Conservation (phyloP, 495 filamentous ascomycete species). For the Aspergillus indologenus region DNA sequence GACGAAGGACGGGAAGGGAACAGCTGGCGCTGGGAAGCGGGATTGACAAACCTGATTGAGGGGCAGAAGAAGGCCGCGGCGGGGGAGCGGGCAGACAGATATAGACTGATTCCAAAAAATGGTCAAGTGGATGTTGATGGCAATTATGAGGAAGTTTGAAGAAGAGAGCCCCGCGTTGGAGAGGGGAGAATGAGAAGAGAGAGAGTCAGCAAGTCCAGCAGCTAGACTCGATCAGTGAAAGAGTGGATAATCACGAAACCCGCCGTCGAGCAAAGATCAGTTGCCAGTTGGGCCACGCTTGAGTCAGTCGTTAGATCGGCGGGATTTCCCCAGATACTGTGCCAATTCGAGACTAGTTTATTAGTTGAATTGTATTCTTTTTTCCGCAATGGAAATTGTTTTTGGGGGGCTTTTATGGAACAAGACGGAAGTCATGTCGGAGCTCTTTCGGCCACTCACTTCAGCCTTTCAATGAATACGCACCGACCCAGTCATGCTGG, state of each 20-base stretch:
- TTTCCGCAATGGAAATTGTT: neutral
- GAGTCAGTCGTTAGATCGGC: constrained; percentile 5
- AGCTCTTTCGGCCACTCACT: neutral
- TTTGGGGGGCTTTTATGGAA: neutral
- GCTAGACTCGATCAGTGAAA: constrained; percentile 11
- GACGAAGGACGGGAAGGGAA: neutral
- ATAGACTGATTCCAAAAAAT: neutral
- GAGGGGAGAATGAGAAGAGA: constrained; percentile 1
- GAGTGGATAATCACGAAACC: constrained; percentile 2
- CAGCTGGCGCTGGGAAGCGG: neutral
- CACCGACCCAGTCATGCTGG: no score
- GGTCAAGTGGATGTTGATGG: neutral
- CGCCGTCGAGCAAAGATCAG: neutral
- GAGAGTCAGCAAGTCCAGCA: constrained; percentile 12
- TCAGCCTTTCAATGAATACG: no score
- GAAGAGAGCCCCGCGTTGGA: neutral
- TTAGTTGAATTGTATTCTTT: neutral
- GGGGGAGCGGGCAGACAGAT: neutral
- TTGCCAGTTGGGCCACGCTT: neutral
- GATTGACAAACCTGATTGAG: neutral
- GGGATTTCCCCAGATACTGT: constrained; percentile 9
- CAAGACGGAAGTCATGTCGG: neutral
- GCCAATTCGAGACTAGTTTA: constrained; percentile 3
- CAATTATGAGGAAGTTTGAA: neutral
- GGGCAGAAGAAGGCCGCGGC: neutral